Evolutionary conservation across 768 basidiomycete genomes (phyloP).

Genomic region (Serendipita sp.): DNA sequence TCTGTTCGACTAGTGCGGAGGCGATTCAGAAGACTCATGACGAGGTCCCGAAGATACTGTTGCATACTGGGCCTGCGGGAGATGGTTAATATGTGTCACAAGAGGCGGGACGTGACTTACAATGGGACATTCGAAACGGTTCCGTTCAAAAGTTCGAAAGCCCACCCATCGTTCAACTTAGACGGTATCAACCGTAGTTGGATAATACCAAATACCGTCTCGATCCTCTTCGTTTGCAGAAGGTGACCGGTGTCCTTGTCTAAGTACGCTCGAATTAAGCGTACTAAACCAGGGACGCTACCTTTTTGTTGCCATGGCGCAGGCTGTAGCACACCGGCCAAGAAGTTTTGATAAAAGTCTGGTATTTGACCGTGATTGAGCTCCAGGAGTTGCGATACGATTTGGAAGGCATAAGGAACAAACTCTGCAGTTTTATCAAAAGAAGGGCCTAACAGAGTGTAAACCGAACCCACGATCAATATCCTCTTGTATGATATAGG

Average conservation of each 20-base stretch:
- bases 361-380: conserved; percentile 51
- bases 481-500: conserved; percentile 76
- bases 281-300: conserved; percentile 83
- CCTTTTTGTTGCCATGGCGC: conserved; percentile 87
- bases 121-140: conserved; percentile 56
- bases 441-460: not conserved
- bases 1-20: conserved; percentile 83
- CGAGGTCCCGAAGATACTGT: conserved; percentile 54
- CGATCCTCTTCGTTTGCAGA: conserved; percentile 52
- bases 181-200: conserved; percentile 83
- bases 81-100: not conserved
- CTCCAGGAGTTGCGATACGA: conserved; percentile 90
- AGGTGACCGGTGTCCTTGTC: conserved; percentile 52
- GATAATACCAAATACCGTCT: conserved; percentile 66
- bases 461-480: conserved; percentile 54
- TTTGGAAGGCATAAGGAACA: conserved; percentile 92
- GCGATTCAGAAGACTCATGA: conserved; percentile 64
- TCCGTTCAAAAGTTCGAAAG: conserved; percentile 73
- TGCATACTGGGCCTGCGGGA: conserved; percentile 40
- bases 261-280: conserved; percentile 73
- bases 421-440: conserved; percentile 48
- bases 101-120: conserved; percentile 32
- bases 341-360: conserved; percentile 55
- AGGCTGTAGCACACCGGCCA: conserved; percentile 73
- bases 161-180: conserved; percentile 78